Conservation (phyloP, 169 alveolate genomes). For the Plasmodium fragile region DNA sequence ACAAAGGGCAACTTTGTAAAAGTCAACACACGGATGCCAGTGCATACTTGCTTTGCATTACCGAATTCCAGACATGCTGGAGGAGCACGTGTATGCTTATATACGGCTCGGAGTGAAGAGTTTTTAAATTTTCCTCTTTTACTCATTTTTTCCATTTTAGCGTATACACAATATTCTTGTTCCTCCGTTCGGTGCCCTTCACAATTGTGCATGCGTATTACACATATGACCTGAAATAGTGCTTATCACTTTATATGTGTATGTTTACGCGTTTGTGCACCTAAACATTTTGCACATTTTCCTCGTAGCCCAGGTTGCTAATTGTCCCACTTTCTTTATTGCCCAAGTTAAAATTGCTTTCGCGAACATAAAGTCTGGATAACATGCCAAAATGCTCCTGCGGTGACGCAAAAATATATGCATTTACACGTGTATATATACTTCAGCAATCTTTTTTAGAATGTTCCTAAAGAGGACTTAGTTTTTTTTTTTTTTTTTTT, state of each 20-base stretch:
- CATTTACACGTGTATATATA: not conserved
- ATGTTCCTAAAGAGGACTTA: not conserved
- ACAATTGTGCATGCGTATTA: not conserved
- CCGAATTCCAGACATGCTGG: not conserved
- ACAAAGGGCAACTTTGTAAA: not conserved
- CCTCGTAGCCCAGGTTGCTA: not conserved
- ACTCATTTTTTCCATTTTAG: not conserved
- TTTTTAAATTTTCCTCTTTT: not conserved
- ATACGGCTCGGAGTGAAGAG: not conserved
- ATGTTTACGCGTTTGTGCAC: not conserved
- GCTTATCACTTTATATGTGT: not conserved
- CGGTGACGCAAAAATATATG: not conserved
- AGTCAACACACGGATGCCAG: not conserved
- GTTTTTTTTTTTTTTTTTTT: constrained; percentile 1
- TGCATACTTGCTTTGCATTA: not conserved
- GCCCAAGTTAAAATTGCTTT: not conserved
- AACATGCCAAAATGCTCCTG: not conserved
- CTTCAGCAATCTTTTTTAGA: not conserved
- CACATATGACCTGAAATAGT: not conserved
- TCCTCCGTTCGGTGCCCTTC: not conserved
- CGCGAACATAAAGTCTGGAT: not conserved
- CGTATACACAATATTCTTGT: not conserved
- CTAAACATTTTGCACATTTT: constrained; percentile 5
- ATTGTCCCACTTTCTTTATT: not conserved
- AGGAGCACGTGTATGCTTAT: not conserved